Base-by-base conservation (phyloP, 2,329 filamentous ascomycete genomes). In the Pseudopithomyces chartarum region DNA sequence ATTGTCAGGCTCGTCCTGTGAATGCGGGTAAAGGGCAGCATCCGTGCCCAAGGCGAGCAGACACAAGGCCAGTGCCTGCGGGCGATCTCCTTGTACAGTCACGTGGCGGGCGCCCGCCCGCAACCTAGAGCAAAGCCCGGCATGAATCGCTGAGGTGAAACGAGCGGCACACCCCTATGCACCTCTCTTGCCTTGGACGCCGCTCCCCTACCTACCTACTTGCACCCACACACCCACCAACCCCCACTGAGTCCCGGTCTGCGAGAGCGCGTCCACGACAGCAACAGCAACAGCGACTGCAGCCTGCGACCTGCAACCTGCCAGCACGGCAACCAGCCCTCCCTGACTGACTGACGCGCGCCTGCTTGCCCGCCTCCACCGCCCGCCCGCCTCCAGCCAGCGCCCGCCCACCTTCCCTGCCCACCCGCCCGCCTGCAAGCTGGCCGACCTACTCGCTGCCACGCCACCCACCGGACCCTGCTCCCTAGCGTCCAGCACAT, bases 141-240 rank as follows among this genome's bases (percentile, higher is more conserved):
- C 52, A 47, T 47, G 40, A 44, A 40, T 43, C 50, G 50, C 44
- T 42, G 43, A 47, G 38, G 43, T 54, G 52, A 55, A 55, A 55
- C 45, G 40, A 49, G 39, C 48, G 39, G 44, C 52, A 33, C 55
- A 57, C 64, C 67, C 65, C 65, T 66, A 68, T 59, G 59, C 63
- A 60, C 58, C 55, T 53, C 60, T 43, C 38, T n/a, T 51, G 45
- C 40, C 29, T 44, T 34, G 43, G 43, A 26, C 38, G 22, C 33
- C 45, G 38, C 36, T 26, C 26, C 19, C 32, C 45, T 29, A 29
- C 26, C 5, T 8, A 29, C 26, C n/a, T n/a, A n/a, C n/a, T n/a
- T n/a, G n/a, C n/a, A n/a, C n/a, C n/a, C n/a, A n/a, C 5, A 29
- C 26, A 13, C 11, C 34, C 29, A 19, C 29, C 36, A 48, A 29